Percentiles rank a stretch among this genome's conserved stretches.
Evolutionary conservation across 768 basidiomycete genomes (phyloP).

Genomic region (Tremella fuciformis): DNA sequence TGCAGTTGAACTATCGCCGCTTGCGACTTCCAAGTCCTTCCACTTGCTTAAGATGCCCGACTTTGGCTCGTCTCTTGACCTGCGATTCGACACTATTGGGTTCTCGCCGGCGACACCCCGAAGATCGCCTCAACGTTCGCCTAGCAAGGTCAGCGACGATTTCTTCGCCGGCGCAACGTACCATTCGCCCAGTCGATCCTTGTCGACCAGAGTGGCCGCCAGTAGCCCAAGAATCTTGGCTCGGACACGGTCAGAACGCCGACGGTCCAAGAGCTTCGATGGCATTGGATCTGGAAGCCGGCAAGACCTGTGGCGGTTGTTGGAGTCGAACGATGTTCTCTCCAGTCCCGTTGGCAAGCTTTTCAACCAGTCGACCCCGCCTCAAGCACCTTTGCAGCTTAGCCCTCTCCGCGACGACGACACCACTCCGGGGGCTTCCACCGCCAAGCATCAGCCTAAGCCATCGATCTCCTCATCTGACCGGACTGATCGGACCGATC

Average conservation of each 20-base stretch:
- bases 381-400: conserved; percentile 19
- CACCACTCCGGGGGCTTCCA: conserved; percentile 1
- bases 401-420: conserved; percentile 1
- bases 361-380: conserved; percentile 16
- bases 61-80: conserved; percentile 30
- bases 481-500: conserved; percentile 8
- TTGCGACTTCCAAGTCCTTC: conserved; percentile 39
- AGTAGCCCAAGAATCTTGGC: not conserved
- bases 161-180: not conserved
- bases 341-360: conserved; percentile 18
- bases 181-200: conserved; percentile 2
- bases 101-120: conserved; percentile 34
- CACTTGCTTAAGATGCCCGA: conserved; percentile 48
- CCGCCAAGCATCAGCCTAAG: conserved; percentile 5
- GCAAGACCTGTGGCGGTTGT: conserved; percentile 35
- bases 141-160: conserved; percentile 1
- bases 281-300: conserved; percentile 18
- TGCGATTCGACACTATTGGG: conserved; percentile 36
- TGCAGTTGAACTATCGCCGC: conserved; percentile 9
- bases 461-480: conserved; percentile 11
- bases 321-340: conserved; percentile 17
- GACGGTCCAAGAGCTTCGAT: conserved; percentile 40
- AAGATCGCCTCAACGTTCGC: conserved; percentile 21
- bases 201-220: not conserved
- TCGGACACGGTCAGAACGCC: conserved; percentile 20